Evolutionary conservation across 345 rosid species (phyloP).

Genomic region (Salix brachista): DNA sequence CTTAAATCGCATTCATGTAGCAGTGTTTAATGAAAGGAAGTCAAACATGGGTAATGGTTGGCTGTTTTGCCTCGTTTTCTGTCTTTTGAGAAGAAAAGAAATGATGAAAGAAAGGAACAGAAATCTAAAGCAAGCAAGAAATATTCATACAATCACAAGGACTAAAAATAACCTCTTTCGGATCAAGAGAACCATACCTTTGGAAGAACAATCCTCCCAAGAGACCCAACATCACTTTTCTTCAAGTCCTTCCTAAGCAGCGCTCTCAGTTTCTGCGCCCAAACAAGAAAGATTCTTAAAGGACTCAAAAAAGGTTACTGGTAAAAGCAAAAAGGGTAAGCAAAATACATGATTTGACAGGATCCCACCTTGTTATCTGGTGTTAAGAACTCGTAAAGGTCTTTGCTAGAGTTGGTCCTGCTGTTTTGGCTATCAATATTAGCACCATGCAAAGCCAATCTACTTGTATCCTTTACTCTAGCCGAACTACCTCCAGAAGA

Average conservation of each 20-base stretch:
- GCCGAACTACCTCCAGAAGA: constrained; percentile 23
- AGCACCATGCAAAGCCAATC: constrained; percentile 12
- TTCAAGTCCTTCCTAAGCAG: constrained; percentile 55
- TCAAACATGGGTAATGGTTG: constrained; percentile 19
- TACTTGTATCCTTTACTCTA: constrained; percentile 23
- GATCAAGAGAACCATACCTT: constrained; percentile 49
- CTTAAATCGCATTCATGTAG: constrained; percentile 20
- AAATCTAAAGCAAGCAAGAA: constrained; percentile 5
- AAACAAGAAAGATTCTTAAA: neutral
- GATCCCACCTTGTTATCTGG: constrained; percentile 49
- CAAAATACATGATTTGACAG: neutral
- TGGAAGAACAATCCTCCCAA: constrained; percentile 82
- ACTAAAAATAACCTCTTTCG: neutral
- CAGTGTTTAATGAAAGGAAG: constrained; percentile 21
- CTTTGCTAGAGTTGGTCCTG: neutral
- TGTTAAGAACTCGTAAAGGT: constrained; percentile 35
- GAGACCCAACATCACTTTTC: constrained; percentile 80
- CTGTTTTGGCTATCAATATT: neutral
- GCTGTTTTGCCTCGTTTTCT: constrained; percentile 10
- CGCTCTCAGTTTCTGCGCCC: constrained; percentile 51
- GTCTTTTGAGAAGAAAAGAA: neutral
- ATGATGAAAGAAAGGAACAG: neutral
- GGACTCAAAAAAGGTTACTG: neutral
- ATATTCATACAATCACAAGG: neutral
- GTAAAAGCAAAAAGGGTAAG: neutral